These are phyloP conservation scores for Fusarium circinatum DNA, from an alignment of 2,329 filamentous ascomycete genomes.

Conservation along the genomic window DNA sequence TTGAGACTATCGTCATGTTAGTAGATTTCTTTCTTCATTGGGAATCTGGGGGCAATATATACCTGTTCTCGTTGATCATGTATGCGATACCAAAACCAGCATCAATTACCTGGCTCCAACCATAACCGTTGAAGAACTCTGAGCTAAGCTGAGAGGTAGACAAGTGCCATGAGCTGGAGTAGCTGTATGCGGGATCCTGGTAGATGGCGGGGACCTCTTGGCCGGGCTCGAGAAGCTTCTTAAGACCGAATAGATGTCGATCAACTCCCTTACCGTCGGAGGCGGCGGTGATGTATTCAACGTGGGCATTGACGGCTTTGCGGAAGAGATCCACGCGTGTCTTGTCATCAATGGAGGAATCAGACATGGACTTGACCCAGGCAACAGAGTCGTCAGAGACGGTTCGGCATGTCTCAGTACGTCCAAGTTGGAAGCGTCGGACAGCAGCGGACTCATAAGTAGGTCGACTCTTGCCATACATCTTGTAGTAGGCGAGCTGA, in stretches of 20 bases:
- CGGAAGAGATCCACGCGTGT: conserved; percentile 80
- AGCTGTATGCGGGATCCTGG: conserved; percentile 85
- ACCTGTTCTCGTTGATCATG: conserved; percentile 99
- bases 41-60: conserved; percentile 42
- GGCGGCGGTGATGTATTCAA: conserved; percentile 90
- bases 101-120: conserved; percentile 97
- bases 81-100: conserved; percentile 97
- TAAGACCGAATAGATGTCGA: conserved; percentile 95
- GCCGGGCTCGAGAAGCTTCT: conserved; percentile 84
- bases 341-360: conserved; percentile 70
- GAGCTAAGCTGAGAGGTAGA: conserved; percentile 90
- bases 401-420: conserved; percentile 93
- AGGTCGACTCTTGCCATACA: conserved; percentile 97
- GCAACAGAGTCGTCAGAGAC: conserved; percentile 92
- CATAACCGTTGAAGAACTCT: conserved; percentile 99
- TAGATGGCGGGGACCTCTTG: conserved; percentile 86
- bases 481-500: conserved; percentile 97
- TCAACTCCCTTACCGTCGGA: conserved; percentile 95
- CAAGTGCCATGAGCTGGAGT: conserved; percentile 89
- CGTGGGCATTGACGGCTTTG: conserved; percentile 81
- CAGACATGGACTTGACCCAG: conserved; percentile 89
- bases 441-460: conserved; percentile 98
- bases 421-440: conserved; percentile 93
- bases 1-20: conserved; percentile 73
- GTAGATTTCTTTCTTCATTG: background rate